Conservation (phyloP, 768 basidiomycete species). For the Daedaleopsis sinensis region DNA sequence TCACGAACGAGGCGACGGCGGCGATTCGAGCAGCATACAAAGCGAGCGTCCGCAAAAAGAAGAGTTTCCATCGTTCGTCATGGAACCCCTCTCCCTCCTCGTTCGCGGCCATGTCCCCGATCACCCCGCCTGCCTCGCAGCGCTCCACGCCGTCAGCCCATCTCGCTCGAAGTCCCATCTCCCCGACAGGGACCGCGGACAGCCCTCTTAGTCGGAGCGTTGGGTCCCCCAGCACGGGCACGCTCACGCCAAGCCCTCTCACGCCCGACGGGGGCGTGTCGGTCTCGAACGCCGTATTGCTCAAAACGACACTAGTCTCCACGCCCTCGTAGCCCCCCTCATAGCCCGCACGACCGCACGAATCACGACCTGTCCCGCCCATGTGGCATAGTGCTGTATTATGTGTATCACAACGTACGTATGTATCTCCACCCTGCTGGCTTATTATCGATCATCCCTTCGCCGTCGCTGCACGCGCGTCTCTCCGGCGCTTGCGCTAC, state of each 20-base stretch:
- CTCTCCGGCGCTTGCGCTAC: not conserved
- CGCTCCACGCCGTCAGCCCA: not conserved
- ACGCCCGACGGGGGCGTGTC: slow-evolving; percentile 7
- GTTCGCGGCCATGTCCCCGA: slow-evolving; percentile 1
- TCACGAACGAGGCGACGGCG: slow-evolving; percentile 33
- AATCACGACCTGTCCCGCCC: not conserved
- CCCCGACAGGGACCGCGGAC: slow-evolving; percentile 1
- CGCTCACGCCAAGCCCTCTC: slow-evolving; percentile 19
- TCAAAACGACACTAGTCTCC: slow-evolving; percentile 14
- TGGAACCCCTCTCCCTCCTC: slow-evolving; percentile 40
- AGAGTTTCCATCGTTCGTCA: slow-evolving; percentile 52
- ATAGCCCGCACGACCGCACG: not conserved
- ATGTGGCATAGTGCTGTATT: slow-evolving; percentile 11
- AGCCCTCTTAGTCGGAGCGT: slow-evolving; percentile 15
- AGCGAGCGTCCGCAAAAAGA: slow-evolving; percentile 49
- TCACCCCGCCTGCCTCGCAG: not conserved
- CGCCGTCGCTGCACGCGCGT: not conserved
- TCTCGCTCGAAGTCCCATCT: slow-evolving; percentile 6
- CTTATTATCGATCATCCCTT: not conserved
- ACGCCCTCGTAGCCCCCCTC: slow-evolving; percentile 14
- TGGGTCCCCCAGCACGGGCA: slow-evolving; percentile 12
- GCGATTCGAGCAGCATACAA: slow-evolving; percentile 58
- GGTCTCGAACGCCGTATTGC: slow-evolving; percentile 3
- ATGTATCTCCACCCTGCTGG: slow-evolving; percentile 7
- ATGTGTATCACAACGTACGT: slow-evolving; percentile 12